These are phyloP conservation scores for Ormosia emarginata DNA, from an alignment of 306 rosid genomes.

Conservation along the genomic window DNA sequence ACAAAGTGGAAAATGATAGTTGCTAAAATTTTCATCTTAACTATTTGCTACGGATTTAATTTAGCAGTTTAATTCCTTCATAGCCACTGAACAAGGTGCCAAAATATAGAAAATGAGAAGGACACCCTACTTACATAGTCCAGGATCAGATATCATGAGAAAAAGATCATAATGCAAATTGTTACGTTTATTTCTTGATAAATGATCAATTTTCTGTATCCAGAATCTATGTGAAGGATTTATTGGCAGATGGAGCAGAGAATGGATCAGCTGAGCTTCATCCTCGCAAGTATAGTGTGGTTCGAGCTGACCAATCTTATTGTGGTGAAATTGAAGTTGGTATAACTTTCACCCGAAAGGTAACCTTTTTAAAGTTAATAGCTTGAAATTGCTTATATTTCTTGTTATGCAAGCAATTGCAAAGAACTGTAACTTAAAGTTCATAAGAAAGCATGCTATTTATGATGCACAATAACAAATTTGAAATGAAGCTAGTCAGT, in stretches of 20 bases:
- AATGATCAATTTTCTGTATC: neutral
- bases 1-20: neutral
- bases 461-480: neutral
- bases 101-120: neutral
- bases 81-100: neutral
- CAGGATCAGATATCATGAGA: neutral
- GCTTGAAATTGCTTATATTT: neutral
- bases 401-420: neutral
- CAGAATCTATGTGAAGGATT: constrained; percentile 49
- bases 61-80: neutral
- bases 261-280: constrained; percentile 53
- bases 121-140: neutral
- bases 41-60: neutral
- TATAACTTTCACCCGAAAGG: constrained; percentile 59
- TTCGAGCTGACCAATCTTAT: constrained; percentile 49
- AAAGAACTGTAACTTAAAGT: neutral
- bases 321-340: constrained; percentile 78
- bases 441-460: constrained; percentile 5
- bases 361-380: neutral
- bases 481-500: neutral
- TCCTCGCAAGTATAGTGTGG: constrained; percentile 57
- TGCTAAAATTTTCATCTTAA: neutral
- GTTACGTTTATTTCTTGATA: neutral
- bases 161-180: neutral
- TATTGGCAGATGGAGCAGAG: constrained; percentile 57